Percentiles rank a stretch among this genome's conserved stretches.
Conservation (phyloP, 441 rosid species). For the Theobroma grandiflorum region DNA sequence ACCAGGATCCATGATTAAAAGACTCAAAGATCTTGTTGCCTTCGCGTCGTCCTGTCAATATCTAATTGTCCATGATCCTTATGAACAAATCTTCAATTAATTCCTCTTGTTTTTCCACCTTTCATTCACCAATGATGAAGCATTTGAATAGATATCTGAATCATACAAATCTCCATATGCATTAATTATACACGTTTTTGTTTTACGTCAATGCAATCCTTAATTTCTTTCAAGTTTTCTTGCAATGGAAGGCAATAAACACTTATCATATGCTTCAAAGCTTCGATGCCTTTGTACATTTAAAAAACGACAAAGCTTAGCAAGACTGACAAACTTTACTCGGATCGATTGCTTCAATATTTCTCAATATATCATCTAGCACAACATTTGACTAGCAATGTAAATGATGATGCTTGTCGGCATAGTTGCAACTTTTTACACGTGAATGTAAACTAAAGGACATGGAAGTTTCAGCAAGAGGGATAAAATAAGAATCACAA, state of each 20-base stretch:
- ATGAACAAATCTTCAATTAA: neutral
- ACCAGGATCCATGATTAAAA: neutral
- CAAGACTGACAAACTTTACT: neutral
- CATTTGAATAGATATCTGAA: neutral
- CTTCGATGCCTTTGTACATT: neutral
- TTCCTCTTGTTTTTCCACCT: neutral
- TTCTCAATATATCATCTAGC: neutral
- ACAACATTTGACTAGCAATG: neutral
- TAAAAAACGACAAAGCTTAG: neutral
- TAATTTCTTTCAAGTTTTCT: neutral
- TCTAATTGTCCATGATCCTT: neutral
- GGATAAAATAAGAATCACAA: conserved; percentile 1
- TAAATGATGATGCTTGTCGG: conserved; percentile 12
- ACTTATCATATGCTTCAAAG: neutral
- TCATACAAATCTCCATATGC: neutral
- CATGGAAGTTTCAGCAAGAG: conserved; percentile 29
- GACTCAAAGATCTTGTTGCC: neutral
- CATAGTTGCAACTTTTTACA: conserved; percentile 15
- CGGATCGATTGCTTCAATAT: neutral
- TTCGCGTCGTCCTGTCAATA: neutral
- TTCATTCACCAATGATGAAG: conserved; percentile 7
- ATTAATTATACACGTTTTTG: neutral
- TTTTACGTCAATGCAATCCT: neutral
- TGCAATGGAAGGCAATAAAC: neutral
- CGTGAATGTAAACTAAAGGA: conserved; percentile 30